Percentiles rank a stretch among this genome's conserved stretches.
Conservation (phyloP, 2,329 filamentous ascomycete genomes). For the Setomelanomma holmii region DNA sequence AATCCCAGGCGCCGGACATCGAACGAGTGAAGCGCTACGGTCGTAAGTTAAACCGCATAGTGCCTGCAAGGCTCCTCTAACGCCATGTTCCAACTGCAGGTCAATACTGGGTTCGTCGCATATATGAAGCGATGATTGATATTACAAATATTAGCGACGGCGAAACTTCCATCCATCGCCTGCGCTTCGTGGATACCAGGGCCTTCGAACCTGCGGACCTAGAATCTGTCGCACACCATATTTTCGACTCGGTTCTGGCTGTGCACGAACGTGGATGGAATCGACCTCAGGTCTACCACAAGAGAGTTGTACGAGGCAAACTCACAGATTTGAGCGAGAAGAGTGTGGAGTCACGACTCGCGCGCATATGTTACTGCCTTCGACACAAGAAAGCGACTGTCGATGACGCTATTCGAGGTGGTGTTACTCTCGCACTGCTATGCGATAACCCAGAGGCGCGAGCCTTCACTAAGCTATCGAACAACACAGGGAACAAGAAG, state of each 20-base stretch:
- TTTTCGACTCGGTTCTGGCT: constrained; percentile 34
- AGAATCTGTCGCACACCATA: constrained; percentile 37
- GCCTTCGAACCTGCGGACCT: constrained; percentile 26
- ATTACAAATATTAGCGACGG: constrained; percentile 24
- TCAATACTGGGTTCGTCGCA: constrained; percentile 39
- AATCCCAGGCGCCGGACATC: constrained; percentile 21
- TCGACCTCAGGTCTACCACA: constrained; percentile 29
- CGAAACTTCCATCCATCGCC: constrained; percentile 16
- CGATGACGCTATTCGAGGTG: constrained; percentile 37
- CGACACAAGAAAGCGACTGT: constrained; percentile 30
- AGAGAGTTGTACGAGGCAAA: constrained; percentile 32
- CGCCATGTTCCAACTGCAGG: constrained; percentile 3
- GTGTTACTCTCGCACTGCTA: constrained; percentile 29
- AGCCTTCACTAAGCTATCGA: constrained; percentile 27
- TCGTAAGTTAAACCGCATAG: constrained; percentile 14
- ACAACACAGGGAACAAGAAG: constrained; percentile 33
- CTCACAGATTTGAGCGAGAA: constrained; percentile 19
- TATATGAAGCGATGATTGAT: constrained; percentile 41
- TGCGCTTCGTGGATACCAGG: constrained; percentile 18
- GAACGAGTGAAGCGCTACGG: constrained; percentile 28
- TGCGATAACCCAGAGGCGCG: constrained; percentile 34
- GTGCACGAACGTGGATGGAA: constrained; percentile 38
- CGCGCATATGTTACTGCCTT: constrained; percentile 27
- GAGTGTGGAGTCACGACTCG: constrained; percentile 29
- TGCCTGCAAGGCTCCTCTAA: constrained; percentile 3